These are phyloP conservation scores for Penicillium sp. DNA, from an alignment of 2,329 filamentous ascomycete species.

Conservation along the genomic window DNA sequence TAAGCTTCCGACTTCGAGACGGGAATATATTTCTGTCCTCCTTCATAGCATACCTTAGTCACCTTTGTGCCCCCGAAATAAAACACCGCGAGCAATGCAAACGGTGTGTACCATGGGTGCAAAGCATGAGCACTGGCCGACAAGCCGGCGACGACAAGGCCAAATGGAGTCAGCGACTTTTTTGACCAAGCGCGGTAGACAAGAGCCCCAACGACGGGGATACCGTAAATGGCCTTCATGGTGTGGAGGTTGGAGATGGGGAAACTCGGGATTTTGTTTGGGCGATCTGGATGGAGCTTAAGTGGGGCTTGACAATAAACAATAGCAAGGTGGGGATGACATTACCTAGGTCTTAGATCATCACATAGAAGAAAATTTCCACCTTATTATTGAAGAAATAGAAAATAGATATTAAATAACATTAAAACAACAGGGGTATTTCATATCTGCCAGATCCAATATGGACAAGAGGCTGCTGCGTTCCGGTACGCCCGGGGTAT, in stretches of 20 bases:
- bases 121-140: slow-evolving; percentile 80
- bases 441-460: slow-evolving; percentile 9
- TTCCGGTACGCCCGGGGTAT: slow-evolving; percentile 22
- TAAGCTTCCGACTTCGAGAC: not conserved
- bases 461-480: slow-evolving; percentile 7
- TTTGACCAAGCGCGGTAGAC: slow-evolving; percentile 67
- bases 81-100: slow-evolving; percentile 77
- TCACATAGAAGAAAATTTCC: not conserved
- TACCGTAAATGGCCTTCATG: slow-evolving; percentile 47
- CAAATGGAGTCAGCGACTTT: slow-evolving; percentile 74
- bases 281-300: slow-evolving; percentile 10
- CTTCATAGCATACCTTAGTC: slow-evolving; percentile 64
- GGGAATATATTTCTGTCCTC: not conserved
- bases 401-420: not conserved
- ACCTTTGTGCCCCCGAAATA: slow-evolving; percentile 81
- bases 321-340: not conserved
- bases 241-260: slow-evolving; percentile 3
- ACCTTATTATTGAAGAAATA: not conserved
- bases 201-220: slow-evolving; percentile 56
- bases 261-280: not conserved
- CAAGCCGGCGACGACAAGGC: slow-evolving; percentile 68
- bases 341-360: not conserved
- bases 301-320: slow-evolving; percentile 7
- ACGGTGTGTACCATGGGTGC: slow-evolving; percentile 95
- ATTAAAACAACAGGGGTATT: slow-evolving; percentile 3